These are phyloP conservation scores for Trichoderma virens DNA, from an alignment of 495 filamentous ascomycete species.

Conservation along the genomic window DNA sequence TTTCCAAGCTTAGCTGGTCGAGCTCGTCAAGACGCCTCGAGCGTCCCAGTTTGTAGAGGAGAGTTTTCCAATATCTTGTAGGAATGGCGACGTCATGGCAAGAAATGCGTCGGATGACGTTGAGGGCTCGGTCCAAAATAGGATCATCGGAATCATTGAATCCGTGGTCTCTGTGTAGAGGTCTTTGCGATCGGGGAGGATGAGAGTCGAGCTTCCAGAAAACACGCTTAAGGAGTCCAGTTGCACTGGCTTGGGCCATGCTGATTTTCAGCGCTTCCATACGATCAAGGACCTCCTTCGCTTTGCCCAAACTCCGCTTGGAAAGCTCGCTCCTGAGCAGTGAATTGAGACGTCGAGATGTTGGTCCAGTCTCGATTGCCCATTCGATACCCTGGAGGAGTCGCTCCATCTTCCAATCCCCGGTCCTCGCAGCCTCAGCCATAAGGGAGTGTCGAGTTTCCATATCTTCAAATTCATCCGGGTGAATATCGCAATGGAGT, in stretches of 20 bases:
- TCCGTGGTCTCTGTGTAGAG: neutral
- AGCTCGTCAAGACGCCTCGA: conserved; percentile 23
- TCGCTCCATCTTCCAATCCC: conserved; percentile 24
- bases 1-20: conserved; percentile 19
- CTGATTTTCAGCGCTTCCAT: conserved; percentile 24
- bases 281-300: conserved; percentile 21
- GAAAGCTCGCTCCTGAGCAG: conserved; percentile 16
- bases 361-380: conserved; percentile 15
- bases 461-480: conserved; percentile 61
- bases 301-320: conserved; percentile 15
- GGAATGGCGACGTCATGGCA: conserved; percentile 11
- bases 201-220: conserved; percentile 17
- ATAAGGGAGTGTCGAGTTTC: conserved; percentile 42
- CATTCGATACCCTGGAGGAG: conserved; percentile 24
- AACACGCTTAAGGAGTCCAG: conserved; percentile 17
- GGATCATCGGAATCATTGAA: neutral
- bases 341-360: conserved; percentile 18
- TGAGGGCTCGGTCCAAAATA: conserved; percentile 2
- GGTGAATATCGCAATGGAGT: conserved; percentile 64
- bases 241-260: conserved; percentile 16
- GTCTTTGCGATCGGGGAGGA: neutral
- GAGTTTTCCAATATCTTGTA: conserved; percentile 16
- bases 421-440: conserved; percentile 15
- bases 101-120: conserved; percentile 4
- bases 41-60: conserved; percentile 26